A percentile compares a stretch with the other conserved stretches of the same genome.
These are phyloP conservation scores for Beauveria varroae DNA, from an alignment of 2,329 filamentous ascomycete genomes.

Conservation along the genomic window DNA sequence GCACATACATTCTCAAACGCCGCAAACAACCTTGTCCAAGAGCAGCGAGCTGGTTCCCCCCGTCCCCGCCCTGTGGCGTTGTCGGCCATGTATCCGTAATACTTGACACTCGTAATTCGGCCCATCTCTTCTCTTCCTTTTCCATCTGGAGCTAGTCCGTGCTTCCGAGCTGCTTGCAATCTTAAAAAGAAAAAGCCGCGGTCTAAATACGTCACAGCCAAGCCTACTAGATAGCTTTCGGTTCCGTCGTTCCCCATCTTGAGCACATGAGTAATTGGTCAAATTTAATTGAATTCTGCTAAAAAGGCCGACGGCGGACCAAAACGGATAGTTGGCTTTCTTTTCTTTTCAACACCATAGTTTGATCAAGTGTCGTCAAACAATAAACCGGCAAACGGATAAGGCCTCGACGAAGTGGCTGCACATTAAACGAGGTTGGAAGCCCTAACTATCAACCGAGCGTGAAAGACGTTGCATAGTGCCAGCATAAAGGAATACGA, in stretches of 20 bases:
- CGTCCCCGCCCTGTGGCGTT: no score
- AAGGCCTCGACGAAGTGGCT: not conserved
- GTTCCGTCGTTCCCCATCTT: not conserved
- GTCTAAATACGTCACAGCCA: slow-evolving; percentile 1
- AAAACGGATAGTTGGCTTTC: not conserved
- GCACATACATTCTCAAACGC: not conserved
- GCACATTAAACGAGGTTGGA: no score
- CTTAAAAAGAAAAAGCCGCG: not conserved
- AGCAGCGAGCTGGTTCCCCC: no score
- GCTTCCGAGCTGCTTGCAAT: not conserved
- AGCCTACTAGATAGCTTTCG: not conserved
- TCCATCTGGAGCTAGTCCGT: no score
- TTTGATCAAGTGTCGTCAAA: not conserved
- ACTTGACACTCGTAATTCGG: no score
- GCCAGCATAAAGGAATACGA: not conserved
- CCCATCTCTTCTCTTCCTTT: not conserved
- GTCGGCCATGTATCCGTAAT: no score
- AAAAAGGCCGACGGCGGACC: not conserved
- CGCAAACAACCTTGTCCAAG: not conserved
- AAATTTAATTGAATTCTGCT: not conserved
- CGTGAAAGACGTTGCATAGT: not conserved
- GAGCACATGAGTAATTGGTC: not conserved
- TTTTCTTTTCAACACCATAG: not conserved
- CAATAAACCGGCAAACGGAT: not conserved
- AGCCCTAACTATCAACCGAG: no score